Conservation (phyloP, 192 early-diverging fungal genomes). For the Podila clonocystis region DNA sequence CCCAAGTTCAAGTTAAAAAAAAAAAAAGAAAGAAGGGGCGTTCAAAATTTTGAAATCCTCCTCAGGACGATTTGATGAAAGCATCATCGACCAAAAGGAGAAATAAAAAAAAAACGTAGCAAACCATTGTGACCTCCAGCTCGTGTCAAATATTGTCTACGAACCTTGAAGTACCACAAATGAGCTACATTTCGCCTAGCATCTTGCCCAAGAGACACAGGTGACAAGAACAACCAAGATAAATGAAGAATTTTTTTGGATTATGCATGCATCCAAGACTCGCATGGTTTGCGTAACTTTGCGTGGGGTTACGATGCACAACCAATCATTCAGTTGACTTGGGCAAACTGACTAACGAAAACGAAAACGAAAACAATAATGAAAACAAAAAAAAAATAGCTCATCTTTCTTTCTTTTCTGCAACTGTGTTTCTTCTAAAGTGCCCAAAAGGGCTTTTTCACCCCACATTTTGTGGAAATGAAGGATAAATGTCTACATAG, state of each 20-base stretch:
- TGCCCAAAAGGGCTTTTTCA: too few species aligned
- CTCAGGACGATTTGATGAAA: not conserved
- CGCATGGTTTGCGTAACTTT: too few species aligned
- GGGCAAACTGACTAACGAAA: not conserved
- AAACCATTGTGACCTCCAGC: too few species aligned
- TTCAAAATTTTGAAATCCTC: not conserved
- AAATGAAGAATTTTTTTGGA: not conserved
- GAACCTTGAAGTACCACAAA: too few species aligned
- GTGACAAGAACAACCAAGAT: not conserved
- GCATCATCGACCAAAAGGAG: not conserved
- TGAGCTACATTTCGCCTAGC: too few species aligned
- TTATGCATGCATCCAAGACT: not conserved
- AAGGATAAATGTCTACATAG: not conserved
- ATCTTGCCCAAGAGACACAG: not conserved
- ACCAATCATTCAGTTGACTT: not conserved
- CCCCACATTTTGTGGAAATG: not conserved
- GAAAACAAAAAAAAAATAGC: not conserved
- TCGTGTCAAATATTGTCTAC: too few species aligned
- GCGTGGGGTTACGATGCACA: too few species aligned
- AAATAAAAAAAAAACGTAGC: not conserved
- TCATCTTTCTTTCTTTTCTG: not conserved
- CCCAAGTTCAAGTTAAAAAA: not conserved
- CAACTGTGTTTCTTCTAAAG: too few species aligned
- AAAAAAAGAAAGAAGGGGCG: conserved; percentile 1
- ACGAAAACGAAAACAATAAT: too few species aligned